phyloP scores from a whole-genome alignment of 768 basidiomycete species.

The Termitomyces sp. region DNA sequence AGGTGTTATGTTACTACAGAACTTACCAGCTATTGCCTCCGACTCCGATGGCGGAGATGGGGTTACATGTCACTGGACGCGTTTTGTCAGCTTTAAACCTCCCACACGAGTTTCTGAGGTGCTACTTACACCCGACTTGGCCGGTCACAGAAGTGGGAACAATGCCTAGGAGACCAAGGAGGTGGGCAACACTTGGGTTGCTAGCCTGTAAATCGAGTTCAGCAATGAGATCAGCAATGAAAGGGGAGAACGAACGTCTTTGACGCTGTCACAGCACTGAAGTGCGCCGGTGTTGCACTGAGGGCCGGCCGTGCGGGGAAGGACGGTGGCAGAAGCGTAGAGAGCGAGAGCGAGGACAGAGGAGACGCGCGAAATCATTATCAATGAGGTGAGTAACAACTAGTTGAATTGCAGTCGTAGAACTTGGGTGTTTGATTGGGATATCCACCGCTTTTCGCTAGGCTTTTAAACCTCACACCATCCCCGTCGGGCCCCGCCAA shows the following conservation, averaged over 20 bases:
- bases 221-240: not conserved
- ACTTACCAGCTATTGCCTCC: constrained; percentile 14
- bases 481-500: not conserved
- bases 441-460: not conserved
- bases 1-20: not conserved
- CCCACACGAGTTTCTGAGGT: not conserved
- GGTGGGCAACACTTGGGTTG: not conserved
- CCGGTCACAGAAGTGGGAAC: constrained; percentile 1
- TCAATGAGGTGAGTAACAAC: not conserved
- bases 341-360: constrained; percentile 6
- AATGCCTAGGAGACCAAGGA: constrained; percentile 8
- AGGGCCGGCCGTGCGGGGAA: constrained; percentile 4
- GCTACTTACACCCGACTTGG: constrained; percentile 13
- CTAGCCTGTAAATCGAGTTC: not conserved
- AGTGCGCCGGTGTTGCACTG: constrained; percentile 17
- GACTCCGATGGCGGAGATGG: constrained; percentile 7
- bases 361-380: constrained; percentile 11
- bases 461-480: not conserved
- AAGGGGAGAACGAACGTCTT: not conserved
- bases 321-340: constrained; percentile 7
- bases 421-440: constrained; percentile 1
- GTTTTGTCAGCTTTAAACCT: not conserved
- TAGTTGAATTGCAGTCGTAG: not conserved
- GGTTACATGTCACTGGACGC: constrained; percentile 9
- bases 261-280: constrained; percentile 18